Evolutionary conservation across 371 early-diverging fungal genomes (phyloP).

Genomic region (Sporodiniella umbellata): DNA sequence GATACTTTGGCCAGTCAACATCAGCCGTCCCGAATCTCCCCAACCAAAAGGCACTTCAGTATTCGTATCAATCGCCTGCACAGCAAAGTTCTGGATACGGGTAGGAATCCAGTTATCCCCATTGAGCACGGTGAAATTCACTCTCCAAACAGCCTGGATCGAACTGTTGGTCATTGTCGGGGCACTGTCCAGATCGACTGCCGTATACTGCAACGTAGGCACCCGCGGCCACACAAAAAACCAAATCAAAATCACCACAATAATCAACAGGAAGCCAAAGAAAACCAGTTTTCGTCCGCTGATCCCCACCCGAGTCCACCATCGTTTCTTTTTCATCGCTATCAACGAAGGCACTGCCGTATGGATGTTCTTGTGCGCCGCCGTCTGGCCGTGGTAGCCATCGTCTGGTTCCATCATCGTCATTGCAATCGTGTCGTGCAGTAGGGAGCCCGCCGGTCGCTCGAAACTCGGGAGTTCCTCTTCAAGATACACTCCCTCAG

Average conservation of each 20-base stretch:
- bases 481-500: constrained; percentile 36
- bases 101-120: constrained; percentile 16
- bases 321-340: neutral
- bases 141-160: constrained; percentile 10
- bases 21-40: constrained; percentile 4
- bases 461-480: constrained; percentile 39
- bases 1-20: constrained; percentile 1
- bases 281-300: constrained; percentile 17
- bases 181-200: neutral
- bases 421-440: constrained; percentile 43
- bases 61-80: constrained; percentile 4
- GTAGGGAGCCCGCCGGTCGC: constrained; percentile 29
- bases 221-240: constrained; percentile 37
- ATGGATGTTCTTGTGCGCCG: neutral
- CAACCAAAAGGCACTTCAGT: constrained; percentile 4
- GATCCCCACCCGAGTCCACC: constrained; percentile 6
- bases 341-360: constrained; percentile 9
- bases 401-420: constrained; percentile 21
- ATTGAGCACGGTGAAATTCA: constrained; percentile 17
- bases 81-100: constrained; percentile 3
- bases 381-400: neutral
- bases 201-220: constrained; percentile 11
- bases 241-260: constrained; percentile 25
- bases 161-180: neutral
- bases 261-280: constrained; percentile 18